Evolutionary conservation across 371 early-diverging fungal genomes (phyloP).

Genomic region (Haplosporangium sp.): DNA sequence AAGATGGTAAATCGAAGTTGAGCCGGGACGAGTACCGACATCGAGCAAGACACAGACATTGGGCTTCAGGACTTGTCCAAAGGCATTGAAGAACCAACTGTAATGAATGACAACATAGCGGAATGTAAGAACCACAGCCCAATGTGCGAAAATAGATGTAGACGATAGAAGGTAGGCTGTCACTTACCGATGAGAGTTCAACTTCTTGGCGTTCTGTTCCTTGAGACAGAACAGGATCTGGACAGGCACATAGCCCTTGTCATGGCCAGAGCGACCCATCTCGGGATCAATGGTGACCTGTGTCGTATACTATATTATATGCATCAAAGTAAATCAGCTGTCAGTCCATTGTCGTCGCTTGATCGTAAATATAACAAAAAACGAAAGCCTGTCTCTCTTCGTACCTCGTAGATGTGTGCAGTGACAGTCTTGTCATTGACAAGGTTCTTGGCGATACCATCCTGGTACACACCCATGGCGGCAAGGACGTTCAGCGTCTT

Average conservation of each 20-base stretch:
- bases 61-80: slow-evolving; percentile 73
- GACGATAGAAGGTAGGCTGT: too few relatives aligned
- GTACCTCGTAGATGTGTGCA: slow-evolving; percentile 84
- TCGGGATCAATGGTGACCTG: slow-evolving; percentile 75
- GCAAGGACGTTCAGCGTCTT: slow-evolving; percentile 79
- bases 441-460: slow-evolving; percentile 78
- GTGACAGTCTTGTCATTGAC: slow-evolving; percentile 74
- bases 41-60: slow-evolving; percentile 82
- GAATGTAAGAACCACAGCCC: too few relatives aligned
- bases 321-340: too few relatives aligned
- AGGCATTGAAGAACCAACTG: slow-evolving; percentile 89
- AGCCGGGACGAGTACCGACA: slow-evolving; percentile 74
- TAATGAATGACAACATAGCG: too few relatives aligned
- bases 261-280: slow-evolving; percentile 70
- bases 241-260: slow-evolving; percentile 78
- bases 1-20: slow-evolving; percentile 69
- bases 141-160: slow-evolving; percentile 13
- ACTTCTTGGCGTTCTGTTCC: slow-evolving; percentile 77
- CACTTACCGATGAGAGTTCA: slow-evolving; percentile 82
- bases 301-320: slow-evolving; percentile 70
- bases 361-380: too few relatives aligned
- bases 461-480: slow-evolving; percentile 84
- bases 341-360: too few relatives aligned
- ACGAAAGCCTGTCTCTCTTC: too few relatives aligned
- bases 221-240: slow-evolving; percentile 87